These are phyloP conservation scores for Lecanicillium sp. DNA, from an alignment of 2,329 filamentous ascomycete species.

Conservation along the genomic window DNA sequence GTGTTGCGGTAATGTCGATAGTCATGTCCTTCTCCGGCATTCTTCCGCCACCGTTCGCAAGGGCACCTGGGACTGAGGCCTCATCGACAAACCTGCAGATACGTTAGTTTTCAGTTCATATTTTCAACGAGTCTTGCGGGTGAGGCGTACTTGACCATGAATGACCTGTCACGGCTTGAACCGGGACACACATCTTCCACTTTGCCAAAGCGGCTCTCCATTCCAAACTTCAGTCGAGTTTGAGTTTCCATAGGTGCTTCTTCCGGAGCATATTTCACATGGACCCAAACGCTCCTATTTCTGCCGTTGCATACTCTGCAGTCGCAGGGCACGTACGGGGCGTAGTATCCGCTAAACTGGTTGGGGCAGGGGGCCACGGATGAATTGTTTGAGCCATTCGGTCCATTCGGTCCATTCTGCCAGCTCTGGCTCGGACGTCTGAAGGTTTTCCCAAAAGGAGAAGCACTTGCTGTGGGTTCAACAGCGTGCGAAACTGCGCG, in stretches of 20 bases:
- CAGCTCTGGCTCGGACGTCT: no score
- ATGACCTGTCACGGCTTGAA: slow-evolving; percentile 4
- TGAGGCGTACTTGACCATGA: slow-evolving; percentile 24
- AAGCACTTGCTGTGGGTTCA: no score
- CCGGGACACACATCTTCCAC: slow-evolving; percentile 20
- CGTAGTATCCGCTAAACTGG: slow-evolving; percentile 12
- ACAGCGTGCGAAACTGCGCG: no score
- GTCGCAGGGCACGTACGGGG: slow-evolving; percentile 19
- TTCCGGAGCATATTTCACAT: slow-evolving; percentile 14
- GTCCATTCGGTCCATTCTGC: no score
- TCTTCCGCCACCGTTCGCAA: slow-evolving; percentile 14
- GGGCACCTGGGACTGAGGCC: slow-evolving; percentile 10
- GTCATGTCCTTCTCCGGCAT: slow-evolving; percentile 19
- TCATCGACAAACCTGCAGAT: slow-evolving; percentile 15
- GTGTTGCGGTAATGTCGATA: slow-evolving; percentile 17
- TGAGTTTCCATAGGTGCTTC: slow-evolving; percentile 14
- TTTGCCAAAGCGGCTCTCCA: slow-evolving; percentile 19
- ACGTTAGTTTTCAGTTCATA: neutral
- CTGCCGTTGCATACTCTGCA: slow-evolving; percentile 20
- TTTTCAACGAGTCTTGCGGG: neutral
- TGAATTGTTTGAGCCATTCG: neutral
- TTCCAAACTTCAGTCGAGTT: slow-evolving; percentile 20
- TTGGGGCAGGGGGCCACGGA: slow-evolving; percentile 1
- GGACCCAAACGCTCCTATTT: slow-evolving; percentile 24
- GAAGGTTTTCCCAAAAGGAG: no score